Conservation (phyloP, 2,329 filamentous ascomycete species). For the Sporothrix curviconia region DNA sequence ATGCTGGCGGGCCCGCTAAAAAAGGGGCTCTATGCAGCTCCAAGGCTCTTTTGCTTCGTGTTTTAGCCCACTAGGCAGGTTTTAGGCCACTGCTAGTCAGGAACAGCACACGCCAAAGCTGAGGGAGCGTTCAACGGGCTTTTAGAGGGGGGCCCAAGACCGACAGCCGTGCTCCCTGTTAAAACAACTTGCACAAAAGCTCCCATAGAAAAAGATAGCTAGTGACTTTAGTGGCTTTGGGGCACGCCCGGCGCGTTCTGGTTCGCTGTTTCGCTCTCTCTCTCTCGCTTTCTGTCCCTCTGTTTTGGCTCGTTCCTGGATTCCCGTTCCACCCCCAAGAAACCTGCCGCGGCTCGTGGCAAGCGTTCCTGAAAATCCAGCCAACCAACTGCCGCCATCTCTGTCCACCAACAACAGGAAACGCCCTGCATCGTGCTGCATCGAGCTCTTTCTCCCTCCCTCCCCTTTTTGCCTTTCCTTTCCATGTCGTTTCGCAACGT, state of each 20-base stretch:
- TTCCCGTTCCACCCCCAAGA: no score
- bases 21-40: no score
- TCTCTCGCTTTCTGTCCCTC: neutral
- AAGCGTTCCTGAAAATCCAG: neutral
- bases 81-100: no score
- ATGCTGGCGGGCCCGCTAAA: neutral
- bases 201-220: no score
- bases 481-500: neutral
- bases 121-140: neutral
- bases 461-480: neutral
- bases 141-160: no score
- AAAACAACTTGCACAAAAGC: no score
- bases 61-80: no score
- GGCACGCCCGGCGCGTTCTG: neutral
- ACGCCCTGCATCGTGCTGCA: neutral
- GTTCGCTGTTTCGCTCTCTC: neutral
- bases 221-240: no score
- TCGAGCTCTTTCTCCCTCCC: neutral
- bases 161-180: constrained; percentile 2
- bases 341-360: constrained; percentile 2
- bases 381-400: constrained; percentile 1
- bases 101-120: no score
- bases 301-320: neutral
- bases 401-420: neutral
- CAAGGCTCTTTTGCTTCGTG: no score